These are phyloP conservation scores for Flagelloscypha sp. DNA, from an alignment of 768 basidiomycete genomes.

Conservation along the genomic window DNA sequence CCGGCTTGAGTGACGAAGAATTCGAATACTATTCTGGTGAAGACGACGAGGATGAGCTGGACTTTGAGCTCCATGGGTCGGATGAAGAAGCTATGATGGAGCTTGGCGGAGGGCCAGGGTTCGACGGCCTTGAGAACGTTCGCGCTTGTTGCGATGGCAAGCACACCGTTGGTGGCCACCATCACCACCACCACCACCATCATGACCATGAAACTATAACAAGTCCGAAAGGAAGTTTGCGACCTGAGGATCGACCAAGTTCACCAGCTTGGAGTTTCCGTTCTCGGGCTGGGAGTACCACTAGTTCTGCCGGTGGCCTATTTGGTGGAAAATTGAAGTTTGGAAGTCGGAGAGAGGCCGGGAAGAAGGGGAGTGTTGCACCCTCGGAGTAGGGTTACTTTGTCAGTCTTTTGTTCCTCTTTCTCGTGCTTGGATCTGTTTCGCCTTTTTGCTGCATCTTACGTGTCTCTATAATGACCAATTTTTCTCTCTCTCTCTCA, in stretches of 20 bases:
- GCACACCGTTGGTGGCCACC: constrained; percentile 71
- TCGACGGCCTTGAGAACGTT: constrained; percentile 92
- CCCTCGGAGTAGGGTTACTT: too few species aligned
- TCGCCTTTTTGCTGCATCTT: too few species aligned
- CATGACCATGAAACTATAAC: constrained; percentile 26
- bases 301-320: constrained; percentile 60
- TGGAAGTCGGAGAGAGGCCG: constrained; percentile 47
- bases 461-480: too few species aligned
- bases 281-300: constrained; percentile 66
- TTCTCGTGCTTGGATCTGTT: too few species aligned
- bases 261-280: constrained; percentile 86
- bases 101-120: too few species aligned
- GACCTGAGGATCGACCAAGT: constrained; percentile 47
- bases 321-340: constrained; percentile 63
- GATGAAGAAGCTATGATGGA: too few species aligned
- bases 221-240: constrained; percentile 20
- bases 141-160: constrained; percentile 84
- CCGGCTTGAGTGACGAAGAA: too few species aligned
- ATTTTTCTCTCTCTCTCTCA: too few species aligned
- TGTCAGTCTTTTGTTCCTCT: too few species aligned
- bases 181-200: constrained; percentile 54
- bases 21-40: constrained; percentile 25
- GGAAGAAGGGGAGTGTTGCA: not conserved
- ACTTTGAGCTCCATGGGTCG: constrained; percentile 79
- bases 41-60: constrained; percentile 55